These are phyloP conservation scores for Solanum ahanhuiri DNA, from an alignment of 257 asterid genomes.

Conservation along the genomic window DNA sequence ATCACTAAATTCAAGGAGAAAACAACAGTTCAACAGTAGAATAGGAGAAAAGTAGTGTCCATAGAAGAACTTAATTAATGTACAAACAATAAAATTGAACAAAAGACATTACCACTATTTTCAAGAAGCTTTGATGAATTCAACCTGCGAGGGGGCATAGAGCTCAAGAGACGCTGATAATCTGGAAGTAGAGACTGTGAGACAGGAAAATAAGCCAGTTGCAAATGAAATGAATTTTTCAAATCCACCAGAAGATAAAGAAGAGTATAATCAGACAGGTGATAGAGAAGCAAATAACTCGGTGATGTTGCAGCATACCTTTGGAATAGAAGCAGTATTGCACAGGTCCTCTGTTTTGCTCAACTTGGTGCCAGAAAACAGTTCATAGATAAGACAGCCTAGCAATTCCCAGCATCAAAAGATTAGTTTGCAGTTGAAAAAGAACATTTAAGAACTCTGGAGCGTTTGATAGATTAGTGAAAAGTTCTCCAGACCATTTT, in stretches of 20 bases:
- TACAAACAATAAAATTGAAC: background rate
- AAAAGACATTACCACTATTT: slow-evolving; percentile 43
- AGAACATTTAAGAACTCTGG: background rate
- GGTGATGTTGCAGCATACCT: slow-evolving; percentile 35
- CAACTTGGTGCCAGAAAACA: slow-evolving; percentile 85
- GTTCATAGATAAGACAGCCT: slow-evolving; percentile 97
- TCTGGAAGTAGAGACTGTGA: slow-evolving; percentile 97
- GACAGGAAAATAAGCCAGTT: slow-evolving; percentile 23
- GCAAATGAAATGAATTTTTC: slow-evolving; percentile 14
- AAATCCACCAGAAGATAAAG: background rate
- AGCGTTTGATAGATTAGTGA: background rate
- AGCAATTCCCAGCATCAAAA: slow-evolving; percentile 18
- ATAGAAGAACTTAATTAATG: background rate
- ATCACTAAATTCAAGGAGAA: background rate
- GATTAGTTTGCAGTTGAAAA: background rate
- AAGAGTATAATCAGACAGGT: background rate
- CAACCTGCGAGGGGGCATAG: slow-evolving; percentile 90
- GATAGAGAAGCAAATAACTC: background rate
- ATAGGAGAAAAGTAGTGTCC: background rate
- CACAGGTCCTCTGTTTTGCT: slow-evolving; percentile 84
- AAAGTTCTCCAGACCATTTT: background rate
- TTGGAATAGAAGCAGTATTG: slow-evolving; percentile 70
- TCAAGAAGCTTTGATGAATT: slow-evolving; percentile 94
- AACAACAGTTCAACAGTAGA: background rate
- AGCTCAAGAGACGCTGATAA: slow-evolving; percentile 94